Conservation (phyloP, 2,329 filamentous ascomycete genomes). For the Cladophialophora carrionii region DNA sequence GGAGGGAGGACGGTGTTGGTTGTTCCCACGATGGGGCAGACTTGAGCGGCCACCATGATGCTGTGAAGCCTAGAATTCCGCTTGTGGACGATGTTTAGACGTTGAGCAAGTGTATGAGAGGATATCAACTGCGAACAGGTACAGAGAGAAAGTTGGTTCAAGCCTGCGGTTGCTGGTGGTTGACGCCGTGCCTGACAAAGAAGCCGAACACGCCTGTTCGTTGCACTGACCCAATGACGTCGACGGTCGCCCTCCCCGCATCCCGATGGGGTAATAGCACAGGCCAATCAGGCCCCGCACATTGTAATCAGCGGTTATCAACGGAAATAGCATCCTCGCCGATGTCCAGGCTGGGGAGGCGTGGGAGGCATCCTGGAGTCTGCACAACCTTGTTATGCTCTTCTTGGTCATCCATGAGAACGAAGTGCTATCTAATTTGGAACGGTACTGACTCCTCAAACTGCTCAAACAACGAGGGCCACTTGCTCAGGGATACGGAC, state of each 20-base stretch:
- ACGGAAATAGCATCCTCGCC: background rate
- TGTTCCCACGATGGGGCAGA: constrained; percentile 38
- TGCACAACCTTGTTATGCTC: background rate
- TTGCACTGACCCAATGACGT: constrained; percentile 13
- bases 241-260: background rate
- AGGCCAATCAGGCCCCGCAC: constrained; percentile 1
- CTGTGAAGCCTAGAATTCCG: background rate
- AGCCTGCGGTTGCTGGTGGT: constrained; percentile 4
- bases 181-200: constrained; percentile 16
- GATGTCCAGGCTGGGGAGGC: background rate
- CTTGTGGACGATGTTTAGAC: too few relatives aligned
- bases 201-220: background rate
- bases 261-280: background rate
- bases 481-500: background rate
- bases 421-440: background rate
- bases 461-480: background rate
- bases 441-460: background rate
- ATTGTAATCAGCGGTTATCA: constrained; percentile 6
- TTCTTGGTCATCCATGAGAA: background rate
- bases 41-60: constrained; percentile 30
- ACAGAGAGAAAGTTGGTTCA: background rate
- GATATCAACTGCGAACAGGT: background rate
- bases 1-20: constrained; percentile 39
- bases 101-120: background rate
- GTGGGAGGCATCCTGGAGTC: too few relatives aligned